Base-by-base conservation (phyloP, 1,284 basidiomycete genomes). In the Malassezia arunalokei region DNA sequence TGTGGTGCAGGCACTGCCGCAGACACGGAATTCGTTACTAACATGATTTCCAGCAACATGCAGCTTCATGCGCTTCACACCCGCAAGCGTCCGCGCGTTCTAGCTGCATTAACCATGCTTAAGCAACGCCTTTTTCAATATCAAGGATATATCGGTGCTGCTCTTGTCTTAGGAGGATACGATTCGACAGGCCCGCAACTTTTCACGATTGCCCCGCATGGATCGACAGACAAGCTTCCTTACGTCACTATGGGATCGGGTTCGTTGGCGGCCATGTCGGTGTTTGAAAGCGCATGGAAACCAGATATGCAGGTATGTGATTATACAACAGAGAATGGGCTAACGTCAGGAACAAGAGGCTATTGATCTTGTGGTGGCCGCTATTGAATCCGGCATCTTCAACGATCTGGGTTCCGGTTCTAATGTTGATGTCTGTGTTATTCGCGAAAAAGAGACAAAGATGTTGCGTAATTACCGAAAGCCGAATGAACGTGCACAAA, bases 241-340 rank as follows among this genome's bases (percentile, higher is more conserved):
- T 99, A 95, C 68, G 92, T 98, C 30, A 96, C 94, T 0, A 98
- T 98, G 92, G 94, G 94, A 31, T 90, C 86, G 5, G 94, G 94
- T 57, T 85, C 82, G 65, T 78, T 96, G 44, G 94, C 94, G 2
- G 94, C 92, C 24, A 99, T 99, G 94, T 88, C 91, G 12, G 85
- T 98, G 11, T 98, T 99, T 65, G 94, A 99, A 74, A 83, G 81
- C 49, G 75, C 79, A 11, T 99, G 90, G 90, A 80, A 78, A 67
- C 79, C 87, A 38, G 78, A 87, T 72, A 82, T 98, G 82, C 79
- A 81, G 65, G 62, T 63, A 54, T 43, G 61, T 47, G 7, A 8
- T 8, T 51, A n/a, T 31, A 48, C 33, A 11, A 15, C 15, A 15
- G 11, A 3, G 2, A 35, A 15, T 15, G 11, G 33, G 15, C 33